Evolutionary conservation across 2,329 filamentous ascomycete species (phyloP).

Genomic region (Fusarium penzigii): DNA sequence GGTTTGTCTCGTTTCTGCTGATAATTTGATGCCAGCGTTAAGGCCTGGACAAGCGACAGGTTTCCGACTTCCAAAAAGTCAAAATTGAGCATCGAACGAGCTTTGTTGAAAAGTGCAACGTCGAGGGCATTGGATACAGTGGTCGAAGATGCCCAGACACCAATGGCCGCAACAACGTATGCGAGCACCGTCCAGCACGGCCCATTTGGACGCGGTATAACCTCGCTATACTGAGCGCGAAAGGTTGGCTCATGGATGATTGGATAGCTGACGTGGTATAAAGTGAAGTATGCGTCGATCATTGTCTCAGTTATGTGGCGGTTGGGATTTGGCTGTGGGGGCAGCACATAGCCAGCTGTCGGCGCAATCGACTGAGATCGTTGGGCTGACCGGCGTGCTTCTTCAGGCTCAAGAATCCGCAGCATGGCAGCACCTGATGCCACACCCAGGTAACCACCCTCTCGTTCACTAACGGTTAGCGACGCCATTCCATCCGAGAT

Average conservation of each 20-base stretch:
- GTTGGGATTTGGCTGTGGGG: constrained; percentile 35
- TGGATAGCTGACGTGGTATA: constrained; percentile 48
- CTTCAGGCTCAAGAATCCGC: constrained; percentile 37
- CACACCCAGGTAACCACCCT: constrained; percentile 47
- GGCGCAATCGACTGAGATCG: constrained; percentile 9
- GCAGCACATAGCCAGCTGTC: constrained; percentile 11
- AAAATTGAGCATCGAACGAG: constrained; percentile 39
- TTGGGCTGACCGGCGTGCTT: constrained; percentile 23
- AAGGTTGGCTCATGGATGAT: constrained; percentile 49
- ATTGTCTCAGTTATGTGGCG: constrained; percentile 35
- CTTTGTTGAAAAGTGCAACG: constrained; percentile 32
- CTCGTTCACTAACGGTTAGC: constrained; percentile 36
- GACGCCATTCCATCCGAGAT: constrained; percentile 42
- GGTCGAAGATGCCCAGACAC: constrained; percentile 34
- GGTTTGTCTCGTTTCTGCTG: constrained; percentile 52
- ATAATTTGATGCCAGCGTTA: constrained; percentile 49
- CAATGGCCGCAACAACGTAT: constrained; percentile 39
- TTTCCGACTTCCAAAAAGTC: constrained; percentile 47
- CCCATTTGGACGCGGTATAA: constrained; percentile 35
- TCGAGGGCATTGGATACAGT: constrained; percentile 23
- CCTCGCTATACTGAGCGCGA: constrained; percentile 37
- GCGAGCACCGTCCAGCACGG: constrained; percentile 33
- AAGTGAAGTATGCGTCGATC: constrained; percentile 39
- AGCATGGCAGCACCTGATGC: constrained; percentile 47
- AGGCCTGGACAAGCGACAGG: constrained; percentile 45